Conservation (phyloP, 345 rosid genomes). For the Toxicodendron radicans region DNA sequence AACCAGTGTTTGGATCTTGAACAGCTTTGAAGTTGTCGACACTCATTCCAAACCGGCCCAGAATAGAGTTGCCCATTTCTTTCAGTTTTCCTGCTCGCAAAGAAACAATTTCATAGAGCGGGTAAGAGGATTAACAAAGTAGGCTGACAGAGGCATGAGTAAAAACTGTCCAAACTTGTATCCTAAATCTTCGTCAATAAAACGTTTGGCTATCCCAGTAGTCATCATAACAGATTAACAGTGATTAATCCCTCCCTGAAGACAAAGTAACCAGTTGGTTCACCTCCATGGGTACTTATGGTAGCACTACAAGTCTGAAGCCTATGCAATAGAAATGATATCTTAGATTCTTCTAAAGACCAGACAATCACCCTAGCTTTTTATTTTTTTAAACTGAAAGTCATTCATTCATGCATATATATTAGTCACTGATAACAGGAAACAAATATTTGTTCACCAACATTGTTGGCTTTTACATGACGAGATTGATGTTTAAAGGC, state of each 20-base stretch:
- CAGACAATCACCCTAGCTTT: too few relatives aligned
- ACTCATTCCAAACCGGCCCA: slow-evolving; percentile 92
- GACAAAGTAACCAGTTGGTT: not conserved
- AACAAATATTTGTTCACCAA: not conserved
- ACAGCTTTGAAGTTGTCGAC: slow-evolving; percentile 92
- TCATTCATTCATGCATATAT: not conserved
- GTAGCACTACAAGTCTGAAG: not conserved
- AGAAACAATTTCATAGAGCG: not conserved
- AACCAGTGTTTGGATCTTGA: slow-evolving; percentile 92
- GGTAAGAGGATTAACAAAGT: not conserved
- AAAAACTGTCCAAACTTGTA: not conserved
- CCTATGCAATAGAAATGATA: not conserved
- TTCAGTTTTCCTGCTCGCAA: slow-evolving; percentile 70
- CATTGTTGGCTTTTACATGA: not conserved
- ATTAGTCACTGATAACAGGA: not conserved
- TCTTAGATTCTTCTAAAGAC: not conserved
- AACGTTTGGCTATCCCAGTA: not conserved
- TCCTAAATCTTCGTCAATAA: not conserved
- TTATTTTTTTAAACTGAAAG: not conserved
- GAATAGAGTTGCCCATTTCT: slow-evolving; percentile 82
- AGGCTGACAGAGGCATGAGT: not conserved
- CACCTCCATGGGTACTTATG: not conserved
- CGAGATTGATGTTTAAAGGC: not conserved
- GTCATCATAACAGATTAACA: not conserved
- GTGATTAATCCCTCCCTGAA: not conserved